Base-by-base conservation (phyloP, 2,329 filamentous ascomycete species). In the Nothophaeocryptopus gaeumannii region DNA sequence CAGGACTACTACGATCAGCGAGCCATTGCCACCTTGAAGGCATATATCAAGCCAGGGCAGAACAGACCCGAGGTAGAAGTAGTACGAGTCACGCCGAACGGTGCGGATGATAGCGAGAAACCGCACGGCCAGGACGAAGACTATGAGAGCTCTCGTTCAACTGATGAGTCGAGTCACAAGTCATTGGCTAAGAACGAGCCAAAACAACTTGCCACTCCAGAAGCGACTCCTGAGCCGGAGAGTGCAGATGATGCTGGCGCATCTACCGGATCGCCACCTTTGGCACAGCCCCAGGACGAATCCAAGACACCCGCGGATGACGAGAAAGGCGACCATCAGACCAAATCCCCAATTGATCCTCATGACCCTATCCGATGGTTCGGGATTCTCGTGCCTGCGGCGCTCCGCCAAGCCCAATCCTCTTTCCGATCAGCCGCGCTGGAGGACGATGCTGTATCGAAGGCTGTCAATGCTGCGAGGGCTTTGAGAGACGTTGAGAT, bases 1-100 rank as follows among this genome's bases (percentile, higher is more conserved):
- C 78, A 75, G 55, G 84, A 88, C 60, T 79, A 81, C 63, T 92
- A 88, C 64, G 86, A 91, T 67, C 79, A 82, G 56, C 78, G 87
- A 39, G 54, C 59, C n/a, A 44, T 42, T 5, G 51, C 45, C 3
- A 51, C 39, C 5, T 36, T 39, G 10, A 15, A 26, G 20, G 20
- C 20, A 26, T 7, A 7, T 26, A 7, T 26, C 20, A 3, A 26
- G 20, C 20, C 7, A 26, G 20, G 20, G 4, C 3, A 26, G 20
- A 7, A 7, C 20, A 26, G 20, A 26, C 20, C 20, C n/a, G 13
- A 14, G 9, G 29, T 26, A 11, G 11, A 12, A 8, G 32, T 26
- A n/a, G 31, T n/a, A 12, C 16, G 15, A 30, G 26, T 16, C 41
- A 44, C 10, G 14, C 7, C 14, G 14, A 2, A 44, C 10, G 13